phyloP scores from a whole-genome alignment of 805 yeast species.

The Barnettozyma siamensis region DNA sequence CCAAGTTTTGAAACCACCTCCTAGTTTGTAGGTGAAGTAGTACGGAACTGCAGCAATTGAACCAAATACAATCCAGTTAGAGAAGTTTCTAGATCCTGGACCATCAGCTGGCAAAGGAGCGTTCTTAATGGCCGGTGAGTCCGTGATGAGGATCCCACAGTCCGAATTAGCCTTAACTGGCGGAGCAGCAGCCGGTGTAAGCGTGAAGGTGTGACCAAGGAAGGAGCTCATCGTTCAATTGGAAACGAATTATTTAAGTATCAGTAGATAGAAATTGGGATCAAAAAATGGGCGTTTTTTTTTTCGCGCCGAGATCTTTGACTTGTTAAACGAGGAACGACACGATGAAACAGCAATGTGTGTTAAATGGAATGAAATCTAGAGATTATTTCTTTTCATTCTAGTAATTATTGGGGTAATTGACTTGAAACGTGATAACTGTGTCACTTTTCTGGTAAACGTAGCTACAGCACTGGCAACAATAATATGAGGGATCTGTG shows the following conservation, averaged over 20 bases:
- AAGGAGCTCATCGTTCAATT: slow-evolving; percentile 17
- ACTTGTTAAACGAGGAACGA: neutral
- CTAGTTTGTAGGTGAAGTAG: slow-evolving; percentile 56
- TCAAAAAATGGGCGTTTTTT: no score
- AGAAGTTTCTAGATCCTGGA: slow-evolving; percentile 73
- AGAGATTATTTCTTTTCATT: no score
- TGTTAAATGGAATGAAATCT: no score
- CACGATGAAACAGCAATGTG: no score
- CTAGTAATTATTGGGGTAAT: no score
- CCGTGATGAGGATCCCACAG: slow-evolving; percentile 39
- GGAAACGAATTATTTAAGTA: no score
- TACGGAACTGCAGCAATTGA: slow-evolving; percentile 54
- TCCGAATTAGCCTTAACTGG: slow-evolving; percentile 36
- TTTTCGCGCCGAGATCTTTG: no score
- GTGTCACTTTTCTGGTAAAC: no score
- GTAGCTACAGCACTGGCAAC: no score
- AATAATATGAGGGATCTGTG: no score
- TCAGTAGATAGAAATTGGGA: no score
- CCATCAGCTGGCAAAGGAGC: slow-evolving; percentile 92
- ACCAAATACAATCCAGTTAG: slow-evolving; percentile 48
- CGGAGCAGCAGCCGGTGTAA: slow-evolving; percentile 51
- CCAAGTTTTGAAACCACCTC: slow-evolving; percentile 67
- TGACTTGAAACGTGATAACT: no score
- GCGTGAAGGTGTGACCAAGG: slow-evolving; percentile 42
- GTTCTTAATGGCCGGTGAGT: slow-evolving; percentile 70